Conservation (phyloP, 2,329 filamentous ascomycete species). For the Chaetomium sp. region DNA sequence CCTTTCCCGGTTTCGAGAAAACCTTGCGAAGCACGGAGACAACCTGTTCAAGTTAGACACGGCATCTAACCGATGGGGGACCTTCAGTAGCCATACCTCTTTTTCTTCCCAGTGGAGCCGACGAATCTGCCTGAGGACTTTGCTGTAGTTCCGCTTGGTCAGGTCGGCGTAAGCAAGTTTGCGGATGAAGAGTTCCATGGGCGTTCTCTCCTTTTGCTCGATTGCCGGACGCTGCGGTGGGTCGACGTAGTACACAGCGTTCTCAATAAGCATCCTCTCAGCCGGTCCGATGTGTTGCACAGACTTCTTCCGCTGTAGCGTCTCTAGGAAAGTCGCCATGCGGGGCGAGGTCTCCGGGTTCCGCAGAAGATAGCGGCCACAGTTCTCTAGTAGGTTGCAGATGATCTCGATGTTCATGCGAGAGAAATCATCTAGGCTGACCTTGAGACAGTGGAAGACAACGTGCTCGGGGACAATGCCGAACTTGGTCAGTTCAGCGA, state of each 20-base stretch:
- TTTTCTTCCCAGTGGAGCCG: conserved; percentile 97
- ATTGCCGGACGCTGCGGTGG: conserved; percentile 92
- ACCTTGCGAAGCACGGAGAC: conserved; percentile 70
- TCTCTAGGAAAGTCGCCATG: conserved; percentile 93
- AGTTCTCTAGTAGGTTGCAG: conserved; percentile 93
- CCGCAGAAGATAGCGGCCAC: conserved; percentile 87
- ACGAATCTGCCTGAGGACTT: conserved; percentile 89
- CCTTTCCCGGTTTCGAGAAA: conserved; percentile 93
- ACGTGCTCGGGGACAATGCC: conserved; percentile 97
- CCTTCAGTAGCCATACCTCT: conserved; percentile 56
- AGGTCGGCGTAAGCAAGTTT: conserved; percentile 93
- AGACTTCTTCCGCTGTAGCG: conserved; percentile 90
- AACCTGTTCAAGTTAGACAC: conserved; percentile 36
- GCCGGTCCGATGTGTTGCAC: conserved; percentile 94
- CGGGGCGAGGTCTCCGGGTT: conserved; percentile 90
- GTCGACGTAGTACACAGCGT: conserved; percentile 96
- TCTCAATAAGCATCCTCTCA: conserved; percentile 97
- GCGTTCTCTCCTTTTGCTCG: conserved; percentile 92
- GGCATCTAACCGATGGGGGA: neutral
- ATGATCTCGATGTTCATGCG: conserved; percentile 99
- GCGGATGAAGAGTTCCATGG: conserved; percentile 88
- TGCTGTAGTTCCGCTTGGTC: conserved; percentile 91
- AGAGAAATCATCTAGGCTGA: conserved; percentile 95
- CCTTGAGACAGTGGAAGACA: conserved; percentile 97
- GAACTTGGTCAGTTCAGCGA: conserved; percentile 96